Percentiles rank a stretch among this genome's conserved stretches.
Evolutionary conservation across 345 rosid genomes (phyloP).

Genomic region (Citrus mangshanensis): DNA sequence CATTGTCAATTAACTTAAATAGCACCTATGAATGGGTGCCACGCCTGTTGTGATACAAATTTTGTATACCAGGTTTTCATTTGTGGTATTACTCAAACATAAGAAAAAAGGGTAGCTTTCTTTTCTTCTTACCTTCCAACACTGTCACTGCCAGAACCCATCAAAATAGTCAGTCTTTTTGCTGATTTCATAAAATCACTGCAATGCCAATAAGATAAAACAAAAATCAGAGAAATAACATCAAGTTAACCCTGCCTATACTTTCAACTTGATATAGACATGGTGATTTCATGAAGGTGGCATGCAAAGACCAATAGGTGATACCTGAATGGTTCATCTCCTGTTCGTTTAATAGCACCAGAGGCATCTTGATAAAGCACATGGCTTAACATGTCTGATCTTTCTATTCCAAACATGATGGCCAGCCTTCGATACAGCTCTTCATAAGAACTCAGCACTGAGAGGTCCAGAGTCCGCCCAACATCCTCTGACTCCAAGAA

Average conservation of each 20-base stretch:
- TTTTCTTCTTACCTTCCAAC: conserved; percentile 52
- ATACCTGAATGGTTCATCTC: conserved; percentile 92
- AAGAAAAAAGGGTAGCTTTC: not conserved
- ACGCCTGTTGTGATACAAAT: not conserved
- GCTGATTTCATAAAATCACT: conserved; percentile 70
- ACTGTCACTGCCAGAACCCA: conserved; percentile 43
- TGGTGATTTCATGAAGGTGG: not conserved
- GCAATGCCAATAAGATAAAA: conserved; percentile 13
- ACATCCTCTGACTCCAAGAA: conserved; percentile 91
- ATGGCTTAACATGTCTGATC: conserved; percentile 48
- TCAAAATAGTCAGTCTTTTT: conserved; percentile 66
- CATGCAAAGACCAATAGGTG: not conserved
- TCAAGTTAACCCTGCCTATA: not conserved
- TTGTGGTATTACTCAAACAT: too few species aligned
- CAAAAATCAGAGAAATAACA: not conserved
- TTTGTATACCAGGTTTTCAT: too few species aligned
- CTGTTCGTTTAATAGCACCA: conserved; percentile 56
- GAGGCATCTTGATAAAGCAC: conserved; percentile 68
- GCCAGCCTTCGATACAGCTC: conserved; percentile 64
- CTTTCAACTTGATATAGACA: not conserved
- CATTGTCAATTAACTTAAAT: not conserved
- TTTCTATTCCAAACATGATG: conserved; percentile 73
- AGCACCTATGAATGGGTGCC: not conserved
- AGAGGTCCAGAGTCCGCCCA: conserved; percentile 82
- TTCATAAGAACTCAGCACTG: conserved; percentile 69